phyloP scores from a whole-genome alignment of 257 asterid species.

The Buddleja alternifolia region DNA sequence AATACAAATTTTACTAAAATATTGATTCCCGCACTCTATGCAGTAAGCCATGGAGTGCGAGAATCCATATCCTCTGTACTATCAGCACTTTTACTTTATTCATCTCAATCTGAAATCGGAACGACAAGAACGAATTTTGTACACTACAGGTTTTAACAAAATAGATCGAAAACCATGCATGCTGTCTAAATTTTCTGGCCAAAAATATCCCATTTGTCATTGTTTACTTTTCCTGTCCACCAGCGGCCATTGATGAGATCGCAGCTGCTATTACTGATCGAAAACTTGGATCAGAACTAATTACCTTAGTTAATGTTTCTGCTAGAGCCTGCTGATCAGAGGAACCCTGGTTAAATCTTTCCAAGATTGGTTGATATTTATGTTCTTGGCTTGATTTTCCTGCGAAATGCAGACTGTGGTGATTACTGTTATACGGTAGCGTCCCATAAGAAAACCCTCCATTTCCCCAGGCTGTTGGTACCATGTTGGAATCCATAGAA shows the following conservation, averaged over 20 bases:
- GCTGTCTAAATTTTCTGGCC: constrained; percentile 34
- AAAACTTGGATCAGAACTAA: constrained; percentile 76
- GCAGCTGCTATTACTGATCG: constrained; percentile 72
- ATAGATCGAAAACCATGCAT: constrained; percentile 11
- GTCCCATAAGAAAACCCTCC: constrained; percentile 38
- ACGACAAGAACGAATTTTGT: neutral
- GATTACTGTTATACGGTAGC: constrained; percentile 29
- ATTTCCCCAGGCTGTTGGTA: constrained; percentile 43
- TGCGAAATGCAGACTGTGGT: constrained; percentile 27
- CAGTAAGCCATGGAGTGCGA: neutral
- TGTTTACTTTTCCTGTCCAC: constrained; percentile 33
- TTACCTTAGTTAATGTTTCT: constrained; percentile 76
- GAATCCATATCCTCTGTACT: constrained; percentile 40
- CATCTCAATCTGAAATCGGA: constrained; percentile 17
- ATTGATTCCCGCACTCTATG: constrained; percentile 25
- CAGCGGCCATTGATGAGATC: constrained; percentile 60
- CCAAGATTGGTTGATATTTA: constrained; percentile 31
- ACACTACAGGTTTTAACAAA: constrained; percentile 27
- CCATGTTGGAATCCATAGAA: constrained; percentile 36
- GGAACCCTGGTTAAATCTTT: constrained; percentile 39
- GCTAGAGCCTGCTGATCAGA: constrained; percentile 61
- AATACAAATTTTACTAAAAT: constrained; percentile 31
- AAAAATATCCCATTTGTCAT: constrained; percentile 22
- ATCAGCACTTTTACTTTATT: constrained; percentile 29
- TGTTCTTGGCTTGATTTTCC: constrained; percentile 43